Percentiles rank a stretch among this genome's conserved stretches.
Conservation (phyloP, 2,329 filamentous ascomycete genomes). For the Diaporthe nobilis region DNA sequence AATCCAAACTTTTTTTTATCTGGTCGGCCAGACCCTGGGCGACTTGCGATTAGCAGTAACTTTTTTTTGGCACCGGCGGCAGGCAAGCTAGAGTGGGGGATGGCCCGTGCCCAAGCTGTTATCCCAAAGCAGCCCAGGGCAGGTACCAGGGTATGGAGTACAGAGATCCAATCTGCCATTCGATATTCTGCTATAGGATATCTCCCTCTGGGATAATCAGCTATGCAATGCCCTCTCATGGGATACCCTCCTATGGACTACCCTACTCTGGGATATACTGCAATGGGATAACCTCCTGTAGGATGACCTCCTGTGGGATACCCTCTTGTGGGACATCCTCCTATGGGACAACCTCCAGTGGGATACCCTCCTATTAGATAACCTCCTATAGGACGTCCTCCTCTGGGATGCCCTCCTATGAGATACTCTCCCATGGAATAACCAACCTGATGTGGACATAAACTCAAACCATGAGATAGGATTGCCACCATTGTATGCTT, state of each 20-base stretch:
- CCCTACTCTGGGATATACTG: neutral
- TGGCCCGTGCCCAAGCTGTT: slow-evolving; percentile 22
- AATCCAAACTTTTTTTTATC: slow-evolving; percentile 43
- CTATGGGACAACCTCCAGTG: neutral
- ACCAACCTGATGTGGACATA: neutral
- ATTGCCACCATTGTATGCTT: no score
- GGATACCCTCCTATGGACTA: neutral
- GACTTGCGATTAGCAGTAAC: neutral
- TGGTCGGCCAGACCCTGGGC: slow-evolving; percentile 21
- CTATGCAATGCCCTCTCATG: no score
- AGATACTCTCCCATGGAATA: neutral
- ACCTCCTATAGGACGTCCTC: neutral
- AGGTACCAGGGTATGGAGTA: neutral
- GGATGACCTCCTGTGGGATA: neutral
- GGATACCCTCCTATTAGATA: neutral
- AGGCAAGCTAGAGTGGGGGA: neutral
- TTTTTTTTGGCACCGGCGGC: slow-evolving; percentile 7
- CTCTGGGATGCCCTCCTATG: neutral
- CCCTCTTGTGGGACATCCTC: neutral
- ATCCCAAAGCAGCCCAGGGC: neutral
- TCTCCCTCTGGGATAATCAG: neutral
- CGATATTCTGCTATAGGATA: neutral
- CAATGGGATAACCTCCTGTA: neutral
- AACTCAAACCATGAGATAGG: neutral
- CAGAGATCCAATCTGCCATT: neutral